Evolutionary conservation across 305 asterid species (phyloP).

Genomic region (Fraxinus xanthoxyloides): DNA sequence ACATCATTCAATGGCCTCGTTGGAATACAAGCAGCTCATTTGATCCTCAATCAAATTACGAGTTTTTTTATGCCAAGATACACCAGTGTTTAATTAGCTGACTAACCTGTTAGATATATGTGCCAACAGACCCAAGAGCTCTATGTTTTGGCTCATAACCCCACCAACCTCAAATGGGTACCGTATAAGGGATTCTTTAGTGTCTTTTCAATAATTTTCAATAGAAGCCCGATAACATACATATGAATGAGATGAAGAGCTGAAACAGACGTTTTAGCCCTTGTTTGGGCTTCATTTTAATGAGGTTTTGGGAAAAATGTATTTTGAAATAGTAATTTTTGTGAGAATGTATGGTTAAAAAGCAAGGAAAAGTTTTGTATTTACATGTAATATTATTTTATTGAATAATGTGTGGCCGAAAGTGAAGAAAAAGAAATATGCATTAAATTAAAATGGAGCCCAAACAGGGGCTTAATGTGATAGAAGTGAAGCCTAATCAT

Average conservation of each 20-base stretch:
- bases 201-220: background rate
- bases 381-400: background rate
- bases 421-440: background rate
- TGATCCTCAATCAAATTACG: background rate
- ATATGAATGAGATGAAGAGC: background rate
- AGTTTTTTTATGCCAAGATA: background rate
- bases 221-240: background rate
- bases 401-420: background rate
- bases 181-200: background rate
- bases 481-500: background rate
- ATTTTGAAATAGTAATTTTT: too few species aligned
- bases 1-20: background rate
- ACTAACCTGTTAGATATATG: background rate
- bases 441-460: background rate
- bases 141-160: background rate
- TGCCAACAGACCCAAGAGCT: background rate
- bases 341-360: background rate
- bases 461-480: background rate
- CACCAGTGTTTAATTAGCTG: background rate
- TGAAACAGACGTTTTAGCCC: background rate
- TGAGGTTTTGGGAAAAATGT: too few species aligned
- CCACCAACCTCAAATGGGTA: background rate
- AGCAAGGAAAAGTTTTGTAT: background rate
- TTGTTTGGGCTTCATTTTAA: background rate
- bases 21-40: slow-evolving; percentile 3